Evolutionary conservation across 2,329 filamentous ascomycete genomes (phyloP).

Genomic region (Fusarium luffae): DNA sequence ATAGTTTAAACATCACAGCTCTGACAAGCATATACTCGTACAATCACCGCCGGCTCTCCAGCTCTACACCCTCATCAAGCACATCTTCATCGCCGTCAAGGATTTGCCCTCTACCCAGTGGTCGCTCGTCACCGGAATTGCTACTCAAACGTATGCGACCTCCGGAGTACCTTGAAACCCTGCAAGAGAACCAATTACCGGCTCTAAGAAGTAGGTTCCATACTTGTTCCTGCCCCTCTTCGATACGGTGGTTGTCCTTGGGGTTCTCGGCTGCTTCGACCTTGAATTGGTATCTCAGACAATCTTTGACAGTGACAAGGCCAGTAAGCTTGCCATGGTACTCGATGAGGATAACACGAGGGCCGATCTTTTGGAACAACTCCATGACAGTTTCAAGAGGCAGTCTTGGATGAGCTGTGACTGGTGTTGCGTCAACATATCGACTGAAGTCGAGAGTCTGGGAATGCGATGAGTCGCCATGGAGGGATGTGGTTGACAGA

Average conservation of each 20-base stretch:
- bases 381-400: constrained; percentile 98
- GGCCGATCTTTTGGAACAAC: constrained; percentile 97
- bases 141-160: constrained; percentile 66
- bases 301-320: constrained; percentile 95
- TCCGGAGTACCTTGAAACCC: constrained; percentile 63
- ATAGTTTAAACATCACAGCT: constrained; percentile 14
- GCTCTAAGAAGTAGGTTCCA: constrained; percentile 68
- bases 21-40: constrained; percentile 3
- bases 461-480: constrained; percentile 49
- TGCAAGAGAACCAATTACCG: constrained; percentile 69
- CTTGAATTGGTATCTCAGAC: constrained; percentile 96
- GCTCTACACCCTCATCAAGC: constrained; percentile 56
- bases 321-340: constrained; percentile 85
- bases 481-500: constrained; percentile 50
- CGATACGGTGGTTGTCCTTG: constrained; percentile 66
- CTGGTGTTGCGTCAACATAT: constrained; percentile 88
- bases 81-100: constrained; percentile 57
- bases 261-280: constrained; percentile 86
- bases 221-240: constrained; percentile 71
- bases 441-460: constrained; percentile 80
- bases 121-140: constrained; percentile 51
- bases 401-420: constrained; percentile 90
- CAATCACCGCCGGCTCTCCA: constrained; percentile 52
- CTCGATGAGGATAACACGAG: constrained; percentile 91
- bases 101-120: constrained; percentile 58